These are phyloP conservation scores for Chrysosporium queenslandicum DNA, from an alignment of 2,329 filamentous ascomycete genomes.

Conservation along the genomic window DNA sequence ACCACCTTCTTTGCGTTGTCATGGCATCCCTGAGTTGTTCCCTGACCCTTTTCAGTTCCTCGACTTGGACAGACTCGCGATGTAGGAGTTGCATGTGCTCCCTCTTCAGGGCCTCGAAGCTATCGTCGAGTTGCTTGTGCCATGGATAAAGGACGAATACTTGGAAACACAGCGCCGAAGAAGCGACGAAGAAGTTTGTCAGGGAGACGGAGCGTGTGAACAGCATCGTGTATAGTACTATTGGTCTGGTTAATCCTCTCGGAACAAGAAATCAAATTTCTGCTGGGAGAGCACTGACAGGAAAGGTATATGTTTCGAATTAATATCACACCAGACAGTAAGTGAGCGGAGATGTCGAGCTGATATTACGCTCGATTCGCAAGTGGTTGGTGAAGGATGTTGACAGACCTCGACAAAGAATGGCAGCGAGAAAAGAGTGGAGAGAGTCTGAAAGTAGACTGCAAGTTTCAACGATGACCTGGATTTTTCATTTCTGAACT, in stretches of 20 bases:
- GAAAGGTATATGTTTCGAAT: not conserved
- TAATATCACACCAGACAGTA: not conserved
- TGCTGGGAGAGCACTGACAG: not conserved
- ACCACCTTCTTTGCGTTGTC: conserved; percentile 2
- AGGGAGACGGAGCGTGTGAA: conserved; percentile 47
- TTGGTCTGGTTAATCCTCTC: not conserved
- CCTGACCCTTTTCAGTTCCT: conserved; percentile 13
- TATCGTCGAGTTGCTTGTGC: conserved; percentile 55
- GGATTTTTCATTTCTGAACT: too few relatives aligned
- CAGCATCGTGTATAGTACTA: conserved; percentile 26
- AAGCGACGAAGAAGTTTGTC: conserved; percentile 57
- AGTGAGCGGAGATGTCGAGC: too few relatives aligned
- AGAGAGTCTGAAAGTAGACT: too few relatives aligned
- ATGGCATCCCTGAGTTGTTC: conserved; percentile 13
- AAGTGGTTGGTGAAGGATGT: too few relatives aligned
- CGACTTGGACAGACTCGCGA: conserved; percentile 11
- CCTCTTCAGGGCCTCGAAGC: conserved; percentile 50
- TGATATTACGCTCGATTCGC: too few relatives aligned
- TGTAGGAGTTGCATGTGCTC: conserved; percentile 42
- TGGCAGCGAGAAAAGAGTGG: too few relatives aligned
- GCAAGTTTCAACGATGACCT: too few relatives aligned
- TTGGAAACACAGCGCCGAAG: conserved; percentile 56
- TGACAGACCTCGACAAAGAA: too few relatives aligned
- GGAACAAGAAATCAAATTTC: not conserved
- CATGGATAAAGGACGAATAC: conserved; percentile 61